phyloP scores from a whole-genome alignment of 2,329 filamentous ascomycete genomes.

The Aspergillus sp. region DNA sequence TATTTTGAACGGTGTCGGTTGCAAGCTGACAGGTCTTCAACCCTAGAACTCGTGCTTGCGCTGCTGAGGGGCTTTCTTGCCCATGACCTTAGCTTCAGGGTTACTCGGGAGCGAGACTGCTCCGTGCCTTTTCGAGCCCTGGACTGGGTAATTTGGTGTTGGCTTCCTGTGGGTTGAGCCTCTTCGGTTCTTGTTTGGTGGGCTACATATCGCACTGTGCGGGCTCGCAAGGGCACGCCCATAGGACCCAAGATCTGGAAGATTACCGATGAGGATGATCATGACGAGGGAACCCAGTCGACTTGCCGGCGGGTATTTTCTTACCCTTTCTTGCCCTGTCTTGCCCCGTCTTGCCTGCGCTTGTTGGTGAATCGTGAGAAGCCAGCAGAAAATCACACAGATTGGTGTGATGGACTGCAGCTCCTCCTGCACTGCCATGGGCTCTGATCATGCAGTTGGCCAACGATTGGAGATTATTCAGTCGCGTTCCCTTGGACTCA shows the following conservation, averaged over 20 bases:
- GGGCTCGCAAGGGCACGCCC: background rate
- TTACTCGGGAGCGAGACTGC: background rate
- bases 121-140: background rate
- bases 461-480: conserved; percentile 1
- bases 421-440: conserved; percentile 3
- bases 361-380: background rate
- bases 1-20: background rate
- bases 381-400: background rate
- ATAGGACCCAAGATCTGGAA: background rate
- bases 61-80: background rate
- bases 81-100: background rate
- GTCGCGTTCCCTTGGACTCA: background rate
- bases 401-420: conserved; percentile 7
- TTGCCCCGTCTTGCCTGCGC: background rate
- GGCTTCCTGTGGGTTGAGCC: background rate
- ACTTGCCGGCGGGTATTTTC: background rate
- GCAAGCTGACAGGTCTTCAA: background rate
- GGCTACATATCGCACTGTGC: background rate
- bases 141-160: background rate
- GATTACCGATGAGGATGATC: background rate
- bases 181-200: background rate
- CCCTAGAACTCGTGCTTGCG: background rate
- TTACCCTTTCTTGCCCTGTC: background rate
- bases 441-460: conserved; percentile 2
- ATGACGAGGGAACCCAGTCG: background rate